Conservation (phyloP, 2,329 filamentous ascomycete species). For the Cladophialophora yegresii region DNA sequence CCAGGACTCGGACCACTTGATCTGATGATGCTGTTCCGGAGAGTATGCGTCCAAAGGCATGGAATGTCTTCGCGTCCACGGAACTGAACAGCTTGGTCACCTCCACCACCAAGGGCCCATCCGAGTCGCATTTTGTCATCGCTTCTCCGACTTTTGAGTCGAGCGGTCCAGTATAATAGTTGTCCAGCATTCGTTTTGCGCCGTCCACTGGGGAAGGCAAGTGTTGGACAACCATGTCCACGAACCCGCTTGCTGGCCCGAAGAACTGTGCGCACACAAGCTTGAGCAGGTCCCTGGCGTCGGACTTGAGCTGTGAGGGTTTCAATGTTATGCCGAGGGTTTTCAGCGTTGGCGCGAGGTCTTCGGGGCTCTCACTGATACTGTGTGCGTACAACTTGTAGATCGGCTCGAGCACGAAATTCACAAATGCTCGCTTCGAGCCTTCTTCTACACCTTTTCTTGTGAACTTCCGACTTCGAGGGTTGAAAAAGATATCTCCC, state of each 20-base stretch:
- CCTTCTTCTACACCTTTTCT: slow-evolving; percentile 79
- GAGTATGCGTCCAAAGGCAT: slow-evolving; percentile 86
- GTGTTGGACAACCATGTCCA: slow-evolving; percentile 92
- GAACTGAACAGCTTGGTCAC: slow-evolving; percentile 93
- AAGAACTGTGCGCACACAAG: slow-evolving; percentile 95
- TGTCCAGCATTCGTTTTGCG: slow-evolving; percentile 72
- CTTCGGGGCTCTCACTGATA: slow-evolving; percentile 83
- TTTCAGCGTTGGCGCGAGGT: slow-evolving; percentile 75
- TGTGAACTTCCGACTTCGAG: slow-evolving; percentile 84
- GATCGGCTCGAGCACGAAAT: slow-evolving; percentile 93
- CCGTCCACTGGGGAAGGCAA: slow-evolving; percentile 83
- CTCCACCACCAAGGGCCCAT: slow-evolving; percentile 88
- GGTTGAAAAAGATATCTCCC: slow-evolving; percentile 97
- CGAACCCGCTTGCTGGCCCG: slow-evolving; percentile 82
- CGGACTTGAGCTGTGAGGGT: slow-evolving; percentile 85
- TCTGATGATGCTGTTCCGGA: slow-evolving; percentile 85
- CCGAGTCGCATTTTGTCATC: slow-evolving; percentile 80
- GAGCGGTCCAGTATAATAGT: slow-evolving; percentile 87
- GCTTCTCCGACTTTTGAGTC: slow-evolving; percentile 78
- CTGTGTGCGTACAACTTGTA: slow-evolving; percentile 98
- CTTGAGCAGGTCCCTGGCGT: slow-evolving; percentile 85
- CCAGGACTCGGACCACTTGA: slow-evolving; percentile 82
- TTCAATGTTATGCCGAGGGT: slow-evolving; percentile 83
- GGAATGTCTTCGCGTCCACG: slow-evolving; percentile 84
- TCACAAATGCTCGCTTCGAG: slow-evolving; percentile 83